Conservation (phyloP, 306 rosid species). For the Vigna mungo region DNA sequence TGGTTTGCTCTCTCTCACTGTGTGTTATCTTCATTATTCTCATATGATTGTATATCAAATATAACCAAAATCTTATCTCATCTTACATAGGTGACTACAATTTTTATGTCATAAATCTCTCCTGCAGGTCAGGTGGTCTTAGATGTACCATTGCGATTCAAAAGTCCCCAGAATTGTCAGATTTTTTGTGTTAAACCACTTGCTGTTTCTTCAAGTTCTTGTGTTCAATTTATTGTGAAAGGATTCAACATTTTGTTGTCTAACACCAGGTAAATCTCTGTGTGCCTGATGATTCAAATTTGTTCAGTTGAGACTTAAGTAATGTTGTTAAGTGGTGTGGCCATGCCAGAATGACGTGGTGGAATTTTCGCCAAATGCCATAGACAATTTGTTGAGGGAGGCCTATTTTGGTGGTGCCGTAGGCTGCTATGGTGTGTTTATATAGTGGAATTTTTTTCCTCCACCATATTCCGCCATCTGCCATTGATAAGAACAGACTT, state of each 20-base stretch:
- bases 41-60: slow-evolving; percentile 24
- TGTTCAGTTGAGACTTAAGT: background rate
- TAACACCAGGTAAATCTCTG: slow-evolving; percentile 65
- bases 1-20: slow-evolving; percentile 60
- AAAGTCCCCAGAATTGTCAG: slow-evolving; percentile 57
- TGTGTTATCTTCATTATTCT: slow-evolving; percentile 31
- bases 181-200: slow-evolving; percentile 79
- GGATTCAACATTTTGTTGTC: slow-evolving; percentile 70
- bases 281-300: slow-evolving; percentile 6
- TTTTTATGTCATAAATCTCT: slow-evolving; percentile 30
- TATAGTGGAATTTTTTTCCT: background rate
- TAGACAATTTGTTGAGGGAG: background rate
- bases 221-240: slow-evolving; percentile 73
- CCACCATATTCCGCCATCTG: background rate
- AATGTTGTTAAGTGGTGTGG: background rate
- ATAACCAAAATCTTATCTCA: slow-evolving; percentile 4
- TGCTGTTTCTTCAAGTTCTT: slow-evolving; percentile 70
- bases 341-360: background rate
- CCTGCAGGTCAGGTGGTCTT: slow-evolving; percentile 79
- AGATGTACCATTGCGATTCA: slow-evolving; percentile 69
- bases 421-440: background rate
- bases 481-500: background rate
- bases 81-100: slow-evolving; percentile 22
- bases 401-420: background rate
- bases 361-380: background rate